Evolutionary conservation across 805 yeast genomes (phyloP).

Genomic region (fission yeast (Schizosaccharomyces pombe)): DNA sequence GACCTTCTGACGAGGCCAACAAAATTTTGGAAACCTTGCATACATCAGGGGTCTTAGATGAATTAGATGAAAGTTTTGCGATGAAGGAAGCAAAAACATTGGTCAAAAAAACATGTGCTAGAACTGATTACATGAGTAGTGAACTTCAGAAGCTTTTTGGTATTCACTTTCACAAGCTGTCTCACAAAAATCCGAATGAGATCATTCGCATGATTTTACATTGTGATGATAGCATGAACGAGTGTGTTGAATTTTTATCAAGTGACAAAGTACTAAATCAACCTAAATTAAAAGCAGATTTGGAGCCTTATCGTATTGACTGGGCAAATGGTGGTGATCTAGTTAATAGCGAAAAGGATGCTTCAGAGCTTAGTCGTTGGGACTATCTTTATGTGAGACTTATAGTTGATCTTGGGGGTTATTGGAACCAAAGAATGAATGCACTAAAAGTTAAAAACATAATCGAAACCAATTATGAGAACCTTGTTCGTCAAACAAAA

Average conservation of each 20-base stretch:
- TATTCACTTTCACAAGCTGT: slow-evolving; percentile 64
- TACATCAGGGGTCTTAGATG: slow-evolving; percentile 58
- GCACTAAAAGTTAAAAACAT: slow-evolving; percentile 49
- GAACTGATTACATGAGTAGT: slow-evolving; percentile 47
- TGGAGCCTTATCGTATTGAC: slow-evolving; percentile 48
- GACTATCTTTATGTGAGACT: slow-evolving; percentile 68
- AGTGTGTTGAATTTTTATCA: slow-evolving; percentile 54
- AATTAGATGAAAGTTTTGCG: slow-evolving; percentile 68
- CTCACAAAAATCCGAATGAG: slow-evolving; percentile 35
- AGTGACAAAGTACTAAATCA: slow-evolving; percentile 11
- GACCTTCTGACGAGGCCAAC: neutral
- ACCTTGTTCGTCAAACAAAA: slow-evolving; percentile 41
- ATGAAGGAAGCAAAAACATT: slow-evolving; percentile 42
- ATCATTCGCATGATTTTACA: slow-evolving; percentile 46
- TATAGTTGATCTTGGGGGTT: slow-evolving; percentile 59
- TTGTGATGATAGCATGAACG: slow-evolving; percentile 56
- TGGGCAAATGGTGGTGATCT: slow-evolving; percentile 26
- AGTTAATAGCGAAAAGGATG: slow-evolving; percentile 38
- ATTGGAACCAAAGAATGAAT: slow-evolving; percentile 82
- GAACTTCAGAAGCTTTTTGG: slow-evolving; percentile 89
- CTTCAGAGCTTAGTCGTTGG: slow-evolving; percentile 57
- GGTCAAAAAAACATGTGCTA: slow-evolving; percentile 23
- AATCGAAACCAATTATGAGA: slow-evolving; percentile 58
- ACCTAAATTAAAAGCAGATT: neutral
- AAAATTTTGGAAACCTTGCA: slow-evolving; percentile 37